Conservation (phyloP, 129 eudicot genomes). For the Helianthus annuus region DNA sequence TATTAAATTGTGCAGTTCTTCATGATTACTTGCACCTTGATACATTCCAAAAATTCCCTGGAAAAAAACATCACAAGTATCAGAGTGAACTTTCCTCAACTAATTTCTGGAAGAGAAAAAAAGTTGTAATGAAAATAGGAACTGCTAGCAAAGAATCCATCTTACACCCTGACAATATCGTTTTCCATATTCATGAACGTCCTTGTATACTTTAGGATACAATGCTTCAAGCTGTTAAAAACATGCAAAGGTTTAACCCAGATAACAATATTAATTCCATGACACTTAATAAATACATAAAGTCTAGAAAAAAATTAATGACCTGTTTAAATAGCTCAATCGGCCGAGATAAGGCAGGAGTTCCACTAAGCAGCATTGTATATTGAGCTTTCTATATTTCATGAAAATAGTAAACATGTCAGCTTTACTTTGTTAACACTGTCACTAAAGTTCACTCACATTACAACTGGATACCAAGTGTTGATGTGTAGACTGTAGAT, state of each 20-base stretch:
- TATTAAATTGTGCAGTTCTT: constrained; percentile 93
- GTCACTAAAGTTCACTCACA: constrained; percentile 10
- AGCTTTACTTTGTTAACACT: constrained; percentile 14
- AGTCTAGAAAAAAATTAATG: constrained; percentile 7
- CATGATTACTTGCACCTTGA: constrained; percentile 99
- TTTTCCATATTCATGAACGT: constrained; percentile 83
- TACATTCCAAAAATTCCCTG: constrained; percentile 88
- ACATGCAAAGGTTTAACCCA: constrained; percentile 11
- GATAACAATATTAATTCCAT: not conserved
- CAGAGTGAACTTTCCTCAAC: not conserved
- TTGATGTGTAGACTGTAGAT: not conserved
- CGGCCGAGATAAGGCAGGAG: constrained; percentile 97
- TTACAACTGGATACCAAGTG: constrained; percentile 10
- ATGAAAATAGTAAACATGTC: constrained; percentile 22
- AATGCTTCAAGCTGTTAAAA: constrained; percentile 84
- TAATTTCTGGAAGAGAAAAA: not conserved
- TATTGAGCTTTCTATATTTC: constrained; percentile 74
- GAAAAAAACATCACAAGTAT: constrained; percentile 26
- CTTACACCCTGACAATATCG: constrained; percentile 99
- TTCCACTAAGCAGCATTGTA: constrained; percentile 86
- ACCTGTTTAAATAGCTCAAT: constrained; percentile 95
- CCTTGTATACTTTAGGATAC: constrained; percentile 84
- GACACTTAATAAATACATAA: constrained; percentile 2
- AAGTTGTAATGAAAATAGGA: not conserved
- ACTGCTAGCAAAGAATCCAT: constrained; percentile 20